A percentile compares a stretch with the other conserved stretches of the same genome.
phyloP scores from a whole-genome alignment of 2,329 filamentous ascomycete genomes.

The Ilyonectria destructans region DNA sequence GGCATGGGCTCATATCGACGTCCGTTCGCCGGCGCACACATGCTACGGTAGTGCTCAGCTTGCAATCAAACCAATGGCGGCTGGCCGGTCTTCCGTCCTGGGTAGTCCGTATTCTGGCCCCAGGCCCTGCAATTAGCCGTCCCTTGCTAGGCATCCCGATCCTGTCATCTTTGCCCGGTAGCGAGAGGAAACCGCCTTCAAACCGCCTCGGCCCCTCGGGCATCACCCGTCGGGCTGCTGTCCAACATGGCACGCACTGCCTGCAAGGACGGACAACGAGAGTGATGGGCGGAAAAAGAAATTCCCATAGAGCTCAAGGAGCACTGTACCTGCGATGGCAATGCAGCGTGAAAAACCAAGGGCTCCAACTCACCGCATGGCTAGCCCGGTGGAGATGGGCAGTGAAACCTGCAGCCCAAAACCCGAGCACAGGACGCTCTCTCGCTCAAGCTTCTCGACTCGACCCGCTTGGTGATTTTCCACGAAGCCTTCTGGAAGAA shows the following conservation, averaged over 20 bases:
- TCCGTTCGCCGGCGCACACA: slow-evolving; percentile 31
- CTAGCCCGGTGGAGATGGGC: slow-evolving; percentile 12
- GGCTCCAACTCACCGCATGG: slow-evolving; percentile 13
- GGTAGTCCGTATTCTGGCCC: not conserved
- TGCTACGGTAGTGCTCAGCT: slow-evolving; percentile 12
- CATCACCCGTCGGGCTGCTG: not conserved
- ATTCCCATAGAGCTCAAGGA: slow-evolving; percentile 18
- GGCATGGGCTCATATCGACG: slow-evolving; percentile 45
- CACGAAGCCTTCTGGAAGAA: slow-evolving; percentile 30
- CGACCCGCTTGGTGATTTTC: slow-evolving; percentile 29
- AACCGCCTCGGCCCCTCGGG: not conserved
- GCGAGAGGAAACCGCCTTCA: not conserved
- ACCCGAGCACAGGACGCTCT: slow-evolving; percentile 13
- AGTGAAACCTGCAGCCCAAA: slow-evolving; percentile 15
- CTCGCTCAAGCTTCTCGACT: not conserved
- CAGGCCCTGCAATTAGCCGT: not conserved
- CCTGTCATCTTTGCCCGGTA: not conserved
- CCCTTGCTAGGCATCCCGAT: not conserved
- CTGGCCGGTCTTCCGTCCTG: not conserved
- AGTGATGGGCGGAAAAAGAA: not conserved
- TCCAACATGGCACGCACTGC: not conserved
- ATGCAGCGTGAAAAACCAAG: slow-evolving; percentile 5
- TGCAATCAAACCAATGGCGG: slow-evolving; percentile 11
- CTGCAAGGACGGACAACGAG: slow-evolving; percentile 8
- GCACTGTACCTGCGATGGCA: slow-evolving; percentile 17